Evolutionary conservation across 495 filamentous ascomycete genomes (phyloP).

Genomic region (Xylaria flabelliformis): DNA sequence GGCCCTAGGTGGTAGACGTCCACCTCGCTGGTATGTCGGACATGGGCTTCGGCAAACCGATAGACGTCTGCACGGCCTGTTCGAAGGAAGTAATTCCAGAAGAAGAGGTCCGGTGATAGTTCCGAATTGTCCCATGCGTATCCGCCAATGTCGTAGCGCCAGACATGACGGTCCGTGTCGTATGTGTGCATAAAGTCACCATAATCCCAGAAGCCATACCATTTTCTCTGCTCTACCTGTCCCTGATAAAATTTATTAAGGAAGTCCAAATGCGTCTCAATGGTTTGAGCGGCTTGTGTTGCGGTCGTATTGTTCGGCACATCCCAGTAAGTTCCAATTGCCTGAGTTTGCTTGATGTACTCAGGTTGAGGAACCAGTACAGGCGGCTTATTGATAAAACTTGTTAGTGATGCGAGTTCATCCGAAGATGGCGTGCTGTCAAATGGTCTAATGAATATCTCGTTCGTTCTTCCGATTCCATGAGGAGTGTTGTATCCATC

Average conservation of each 20-base stretch:
- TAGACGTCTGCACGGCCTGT: conserved; percentile 55
- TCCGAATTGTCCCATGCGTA: conserved; percentile 64
- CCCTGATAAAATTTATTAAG: conserved; percentile 53
- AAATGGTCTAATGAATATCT: conserved; percentile 53
- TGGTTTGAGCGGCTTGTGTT: conserved; percentile 29
- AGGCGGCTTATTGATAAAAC: conserved; percentile 46
- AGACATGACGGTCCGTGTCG: conserved; percentile 55
- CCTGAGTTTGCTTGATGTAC: conserved; percentile 51
- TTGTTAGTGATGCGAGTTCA: conserved; percentile 41
- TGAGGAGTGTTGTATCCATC: conserved; percentile 53
- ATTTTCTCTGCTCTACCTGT: conserved; percentile 52
- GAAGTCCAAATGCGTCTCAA: conserved; percentile 52
- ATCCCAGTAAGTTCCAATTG: conserved; percentile 52
- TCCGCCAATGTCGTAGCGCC: conserved; percentile 60
- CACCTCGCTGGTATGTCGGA: conserved; percentile 57
- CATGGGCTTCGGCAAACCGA: conserved; percentile 56
- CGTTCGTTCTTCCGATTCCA: conserved; percentile 55
- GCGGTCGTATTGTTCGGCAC: conserved; percentile 33
- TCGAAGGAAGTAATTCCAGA: conserved; percentile 60
- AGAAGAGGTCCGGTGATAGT: conserved; percentile 57
- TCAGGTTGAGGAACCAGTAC: conserved; percentile 45
- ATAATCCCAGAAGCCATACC: conserved; percentile 62
- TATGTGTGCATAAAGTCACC: conserved; percentile 61
- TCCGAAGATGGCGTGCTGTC: conserved; percentile 47
- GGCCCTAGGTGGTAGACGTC: conserved; percentile 57